These are phyloP conservation scores for Wickerhamomyces silvicola DNA, from an alignment of 805 yeast genomes.

Conservation along the genomic window DNA sequence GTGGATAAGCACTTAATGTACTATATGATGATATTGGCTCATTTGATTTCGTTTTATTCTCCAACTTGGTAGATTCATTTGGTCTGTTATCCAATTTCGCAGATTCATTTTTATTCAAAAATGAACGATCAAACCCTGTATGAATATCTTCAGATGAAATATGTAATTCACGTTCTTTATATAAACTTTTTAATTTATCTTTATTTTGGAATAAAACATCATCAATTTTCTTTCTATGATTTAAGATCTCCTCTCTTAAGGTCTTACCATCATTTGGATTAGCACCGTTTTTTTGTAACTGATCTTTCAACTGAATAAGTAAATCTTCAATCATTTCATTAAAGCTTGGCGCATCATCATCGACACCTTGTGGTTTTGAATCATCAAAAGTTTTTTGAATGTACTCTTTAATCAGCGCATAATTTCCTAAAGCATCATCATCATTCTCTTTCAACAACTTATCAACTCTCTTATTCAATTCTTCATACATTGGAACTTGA, in stretches of 20 bases:
- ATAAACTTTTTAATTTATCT: slow-evolving; percentile 58
- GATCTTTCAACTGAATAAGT: slow-evolving; percentile 66
- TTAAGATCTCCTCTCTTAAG: slow-evolving; percentile 33
- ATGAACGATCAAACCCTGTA: slow-evolving; percentile 86
- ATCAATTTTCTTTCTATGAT: slow-evolving; percentile 67
- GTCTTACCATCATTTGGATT: slow-evolving; percentile 35
- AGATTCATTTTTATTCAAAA: slow-evolving; percentile 56
- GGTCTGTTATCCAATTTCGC: too few relatives aligned
- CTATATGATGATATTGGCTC: too few relatives aligned
- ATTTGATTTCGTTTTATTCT: too few relatives aligned
- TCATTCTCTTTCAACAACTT: slow-evolving; percentile 40
- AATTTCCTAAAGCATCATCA: slow-evolving; percentile 30
- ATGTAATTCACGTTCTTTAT: slow-evolving; percentile 63
- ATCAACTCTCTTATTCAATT: slow-evolving; percentile 69
- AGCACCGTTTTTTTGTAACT: slow-evolving; percentile 41
- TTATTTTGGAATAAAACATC: slow-evolving; percentile 58
- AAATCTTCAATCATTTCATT: slow-evolving; percentile 92
- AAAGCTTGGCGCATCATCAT: slow-evolving; percentile 54
- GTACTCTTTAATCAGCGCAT: slow-evolving; percentile 30
- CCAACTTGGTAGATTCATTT: too few relatives aligned
- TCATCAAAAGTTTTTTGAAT: slow-evolving; percentile 50
- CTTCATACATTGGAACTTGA: slow-evolving; percentile 75
- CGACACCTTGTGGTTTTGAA: slow-evolving; percentile 48
- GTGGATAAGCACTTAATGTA: too few relatives aligned
- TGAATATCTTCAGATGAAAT: slow-evolving; percentile 88